phyloP scores from a whole-genome alignment of 2,329 filamentous ascomycete genomes.

The Pseudopithomyces maydicus region DNA sequence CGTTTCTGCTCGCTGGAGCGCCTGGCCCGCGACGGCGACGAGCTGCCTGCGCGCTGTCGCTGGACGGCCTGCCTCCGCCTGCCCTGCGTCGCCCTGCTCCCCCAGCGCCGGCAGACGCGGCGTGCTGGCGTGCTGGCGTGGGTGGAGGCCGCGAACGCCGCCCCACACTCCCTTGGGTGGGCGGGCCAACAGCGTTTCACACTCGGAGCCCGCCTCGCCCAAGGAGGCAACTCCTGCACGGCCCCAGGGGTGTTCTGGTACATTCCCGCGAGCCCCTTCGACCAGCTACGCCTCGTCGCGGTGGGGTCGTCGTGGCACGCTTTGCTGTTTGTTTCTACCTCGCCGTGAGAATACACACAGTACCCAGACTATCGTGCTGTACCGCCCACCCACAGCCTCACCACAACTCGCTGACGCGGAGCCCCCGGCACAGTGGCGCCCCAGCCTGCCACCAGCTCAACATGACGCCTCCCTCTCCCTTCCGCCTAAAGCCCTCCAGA shows the following conservation, averaged over 20 bases:
- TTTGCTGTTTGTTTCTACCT: constrained; percentile 6
- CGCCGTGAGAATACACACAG: too few relatives aligned
- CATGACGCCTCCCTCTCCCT: background rate
- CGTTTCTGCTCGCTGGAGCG: too few relatives aligned
- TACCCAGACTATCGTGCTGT: too few relatives aligned
- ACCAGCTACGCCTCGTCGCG: constrained; percentile 4
- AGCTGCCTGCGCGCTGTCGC: background rate
- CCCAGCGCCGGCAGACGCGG: too few relatives aligned
- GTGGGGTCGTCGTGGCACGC: constrained; percentile 5
- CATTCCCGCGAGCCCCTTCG: constrained; percentile 8
- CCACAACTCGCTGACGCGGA: constrained; percentile 19
- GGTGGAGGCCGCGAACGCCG: background rate
- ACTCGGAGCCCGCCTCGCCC: constrained; percentile 8
- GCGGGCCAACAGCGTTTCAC: constrained; percentile 14
- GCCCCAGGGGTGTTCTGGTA: constrained; percentile 13
- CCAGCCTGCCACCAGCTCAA: constrained; percentile 1
- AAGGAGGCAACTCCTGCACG: constrained; percentile 10
- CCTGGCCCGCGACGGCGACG: too few relatives aligned
- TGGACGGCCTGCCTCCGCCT: background rate
- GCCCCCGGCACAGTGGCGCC: constrained; percentile 7
- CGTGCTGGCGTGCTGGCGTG: too few relatives aligned
- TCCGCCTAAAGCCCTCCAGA: too few relatives aligned
- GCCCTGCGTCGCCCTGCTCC: too few relatives aligned
- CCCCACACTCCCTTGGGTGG: constrained; percentile 2
- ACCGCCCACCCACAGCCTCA: constrained; percentile 17